Evolutionary conservation across 2,329 filamentous ascomycete species (phyloP).

Genomic region (Verticillium longisporum): DNA sequence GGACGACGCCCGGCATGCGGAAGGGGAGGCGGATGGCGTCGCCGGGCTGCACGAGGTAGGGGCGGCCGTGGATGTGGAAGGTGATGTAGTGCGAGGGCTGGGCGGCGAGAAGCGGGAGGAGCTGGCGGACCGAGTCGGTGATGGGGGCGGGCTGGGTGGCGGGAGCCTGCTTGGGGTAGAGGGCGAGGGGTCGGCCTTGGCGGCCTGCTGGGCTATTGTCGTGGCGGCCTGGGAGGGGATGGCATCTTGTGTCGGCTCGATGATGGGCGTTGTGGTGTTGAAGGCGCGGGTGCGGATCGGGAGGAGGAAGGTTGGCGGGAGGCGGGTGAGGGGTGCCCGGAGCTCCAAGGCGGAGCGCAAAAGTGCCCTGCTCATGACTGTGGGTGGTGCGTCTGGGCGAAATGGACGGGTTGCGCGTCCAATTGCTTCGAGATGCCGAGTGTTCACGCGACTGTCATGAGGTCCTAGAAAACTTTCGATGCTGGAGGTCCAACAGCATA

Average conservation of each 20-base stretch:
- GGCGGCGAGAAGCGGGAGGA: constrained; percentile 64
- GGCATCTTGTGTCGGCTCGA: constrained; percentile 27
- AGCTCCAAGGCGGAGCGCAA: constrained; percentile 59
- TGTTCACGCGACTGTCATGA: neutral
- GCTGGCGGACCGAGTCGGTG: constrained; percentile 47
- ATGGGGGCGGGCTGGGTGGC: constrained; percentile 29
- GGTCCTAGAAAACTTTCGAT: constrained; percentile 3
- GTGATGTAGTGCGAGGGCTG: constrained; percentile 75
- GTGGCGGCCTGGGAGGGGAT: constrained; percentile 11
- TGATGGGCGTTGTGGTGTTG: constrained; percentile 42
- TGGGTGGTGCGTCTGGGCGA: neutral
- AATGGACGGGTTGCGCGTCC: neutral
- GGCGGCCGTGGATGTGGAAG: constrained; percentile 69
- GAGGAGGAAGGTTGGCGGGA: constrained; percentile 23
- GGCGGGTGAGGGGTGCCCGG: constrained; percentile 33
- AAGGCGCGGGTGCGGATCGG: constrained; percentile 25
- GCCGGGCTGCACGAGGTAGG: constrained; percentile 72
- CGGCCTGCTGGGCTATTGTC: constrained; percentile 2
- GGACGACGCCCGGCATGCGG: constrained; percentile 65
- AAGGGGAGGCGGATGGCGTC: constrained; percentile 74
- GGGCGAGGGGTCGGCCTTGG: neutral
- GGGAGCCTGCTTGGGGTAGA: constrained; percentile 1
- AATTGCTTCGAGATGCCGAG: neutral
- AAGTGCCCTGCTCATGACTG: constrained; percentile 49
- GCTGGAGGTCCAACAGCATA: neutral